phyloP scores from a whole-genome alignment of 2,329 filamentous ascomycete species.

The Colletotrichum lupini region DNA sequence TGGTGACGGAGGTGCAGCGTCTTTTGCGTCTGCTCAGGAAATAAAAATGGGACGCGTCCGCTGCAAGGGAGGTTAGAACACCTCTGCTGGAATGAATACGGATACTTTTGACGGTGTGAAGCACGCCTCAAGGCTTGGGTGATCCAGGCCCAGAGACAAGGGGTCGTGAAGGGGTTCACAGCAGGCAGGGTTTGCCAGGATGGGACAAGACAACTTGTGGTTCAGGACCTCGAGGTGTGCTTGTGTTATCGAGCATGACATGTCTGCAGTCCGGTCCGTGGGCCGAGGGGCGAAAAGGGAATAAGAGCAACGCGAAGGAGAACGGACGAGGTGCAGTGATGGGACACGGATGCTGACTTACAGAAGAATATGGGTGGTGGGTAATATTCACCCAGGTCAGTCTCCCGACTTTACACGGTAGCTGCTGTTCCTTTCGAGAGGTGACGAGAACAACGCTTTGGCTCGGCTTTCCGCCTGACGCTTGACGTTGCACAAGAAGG shows the following conservation, averaged over 20 bases:
- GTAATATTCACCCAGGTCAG: neutral
- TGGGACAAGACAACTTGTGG: conserved; percentile 20
- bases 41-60: neutral
- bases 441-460: conserved; percentile 13
- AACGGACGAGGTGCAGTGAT: neutral
- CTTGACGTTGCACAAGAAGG: conserved; percentile 19
- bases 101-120: neutral
- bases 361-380: conserved; percentile 12
- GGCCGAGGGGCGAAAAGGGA: conserved; percentile 7
- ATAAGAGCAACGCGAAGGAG: neutral
- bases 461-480: conserved; percentile 19
- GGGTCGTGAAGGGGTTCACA: conserved; percentile 2
- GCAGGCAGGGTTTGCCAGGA: conserved; percentile 23
- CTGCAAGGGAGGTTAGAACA: conserved; percentile 9
- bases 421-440: conserved; percentile 16
- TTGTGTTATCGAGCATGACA: conserved; percentile 20
- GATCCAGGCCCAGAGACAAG: conserved; percentile 6
- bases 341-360: conserved; percentile 21
- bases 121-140: neutral
- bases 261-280: conserved; percentile 7
- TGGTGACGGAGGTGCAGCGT: neutral
- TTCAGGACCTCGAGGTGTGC: conserved; percentile 13
- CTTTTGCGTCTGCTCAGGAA: neutral
- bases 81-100: neutral
- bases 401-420: conserved; percentile 8